Percentiles rank a stretch among this genome's conserved stretches.
Evolutionary conservation across 192 early-diverging fungal genomes (phyloP).

Genomic region (Rhizophagus sp.): DNA sequence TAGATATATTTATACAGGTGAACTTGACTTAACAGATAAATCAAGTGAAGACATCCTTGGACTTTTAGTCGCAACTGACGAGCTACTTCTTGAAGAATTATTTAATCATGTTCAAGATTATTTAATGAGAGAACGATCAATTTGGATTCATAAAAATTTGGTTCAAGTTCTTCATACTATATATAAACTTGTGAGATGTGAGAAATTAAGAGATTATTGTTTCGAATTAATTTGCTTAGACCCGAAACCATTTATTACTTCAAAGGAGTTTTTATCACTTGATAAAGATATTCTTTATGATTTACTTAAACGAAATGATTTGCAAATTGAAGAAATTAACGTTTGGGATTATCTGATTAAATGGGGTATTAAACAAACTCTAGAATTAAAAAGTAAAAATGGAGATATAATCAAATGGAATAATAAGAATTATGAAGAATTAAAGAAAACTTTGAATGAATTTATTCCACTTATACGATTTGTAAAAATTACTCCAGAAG

Average conservation of each 20-base stretch:
- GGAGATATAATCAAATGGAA: not conserved
- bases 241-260: slow-evolving; percentile 9
- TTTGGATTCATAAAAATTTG: slow-evolving; percentile 10
- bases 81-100: slow-evolving; percentile 25
- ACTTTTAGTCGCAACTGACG: slow-evolving; percentile 10
- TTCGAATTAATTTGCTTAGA: not conserved
- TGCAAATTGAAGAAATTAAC: slow-evolving; percentile 19
- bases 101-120: not conserved
- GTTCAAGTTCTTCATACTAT: slow-evolving; percentile 8
- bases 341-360: slow-evolving; percentile 19
- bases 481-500: not conserved
- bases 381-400: not conserved
- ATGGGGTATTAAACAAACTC: slow-evolving; percentile 16
- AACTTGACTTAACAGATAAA: not conserved
- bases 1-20: slow-evolving; percentile 22
- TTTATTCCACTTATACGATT: slow-evolving; percentile 17
- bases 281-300: slow-evolving; percentile 13
- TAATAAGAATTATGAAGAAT: not conserved
- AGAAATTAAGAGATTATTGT: slow-evolving; percentile 1
- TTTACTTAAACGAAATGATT: slow-evolving; percentile 4
- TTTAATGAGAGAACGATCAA: not conserved
- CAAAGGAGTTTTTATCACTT: not conserved
- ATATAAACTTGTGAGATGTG: not conserved
- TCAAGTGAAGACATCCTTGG: not conserved
- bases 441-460: not conserved